Base-by-base conservation (phyloP, 805 yeast species). In the Candida tallmaniae region DNA sequence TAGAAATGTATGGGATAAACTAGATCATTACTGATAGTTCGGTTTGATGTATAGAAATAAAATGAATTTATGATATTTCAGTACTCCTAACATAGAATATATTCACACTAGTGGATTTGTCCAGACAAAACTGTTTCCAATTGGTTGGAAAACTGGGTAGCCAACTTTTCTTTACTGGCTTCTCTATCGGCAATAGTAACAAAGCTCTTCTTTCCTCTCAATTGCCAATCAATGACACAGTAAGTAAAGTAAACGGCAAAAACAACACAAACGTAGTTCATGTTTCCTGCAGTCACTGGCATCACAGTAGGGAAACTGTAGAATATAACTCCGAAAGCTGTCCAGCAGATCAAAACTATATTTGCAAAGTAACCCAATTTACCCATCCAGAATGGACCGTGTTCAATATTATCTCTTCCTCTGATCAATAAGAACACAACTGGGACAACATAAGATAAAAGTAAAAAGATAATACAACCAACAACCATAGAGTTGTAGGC, bases 311-410 rank as follows among this genome's bases (percentile, higher is more conserved):
- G 88, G 63, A 81, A 74, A 29, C 78, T 75, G 62, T 73, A 80
- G 56, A 81, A 76, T 2, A 78, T 69, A 4, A 74, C 40, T 5
- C 80, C 70, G 47, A 82, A 81, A 0, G 69, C 31, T 0, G 84
- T 67, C 83, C 86, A 81, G 3, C 54, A 44, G 4, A 80, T 38
- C 11, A 74, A 60, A 2, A 80, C 71, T 16, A 67, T 46, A 49
- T 80, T 78, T 32, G 72, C 56, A 31, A 74, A 41, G 1, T 60
- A 46, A 2, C 86, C 86, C 36, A 74, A 31, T 35, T 63, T 61
- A 4, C 83, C 83, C 34, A 73, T 48, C 83, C 86, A 79, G 56
- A 76, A 79, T 23, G 83, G 85, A 27, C 87, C 87, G 50, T 68
- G 79, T 41, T 51, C 60, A 41, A 77, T 73, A 39, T 58, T 69